Conservation (phyloP, 2,329 filamentous ascomycete species). For the Alternaria dauci region DNA sequence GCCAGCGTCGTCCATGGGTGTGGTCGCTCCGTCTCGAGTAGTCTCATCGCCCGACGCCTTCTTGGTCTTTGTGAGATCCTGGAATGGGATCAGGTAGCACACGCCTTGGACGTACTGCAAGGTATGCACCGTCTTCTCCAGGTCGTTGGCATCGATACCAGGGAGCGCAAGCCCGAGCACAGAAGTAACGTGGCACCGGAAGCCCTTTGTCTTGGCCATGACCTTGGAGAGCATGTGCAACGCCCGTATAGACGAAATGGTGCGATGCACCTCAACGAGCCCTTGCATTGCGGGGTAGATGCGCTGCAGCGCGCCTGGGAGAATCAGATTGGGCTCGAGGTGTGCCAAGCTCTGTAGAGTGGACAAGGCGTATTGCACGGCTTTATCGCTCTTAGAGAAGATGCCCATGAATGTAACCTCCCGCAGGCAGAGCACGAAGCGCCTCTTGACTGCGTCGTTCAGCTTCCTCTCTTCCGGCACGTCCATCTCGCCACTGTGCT, state of each 20-base stretch:
- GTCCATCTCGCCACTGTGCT: conserved; percentile 90
- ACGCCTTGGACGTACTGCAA: conserved; percentile 95
- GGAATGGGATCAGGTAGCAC: conserved; percentile 94
- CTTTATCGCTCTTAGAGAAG: conserved; percentile 92
- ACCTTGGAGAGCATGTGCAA: conserved; percentile 90
- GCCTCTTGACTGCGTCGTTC: conserved; percentile 79
- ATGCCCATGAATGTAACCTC: conserved; percentile 99
- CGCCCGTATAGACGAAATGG: conserved; percentile 89
- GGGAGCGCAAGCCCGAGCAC: conserved; percentile 91
- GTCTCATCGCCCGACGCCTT: conserved; percentile 26
- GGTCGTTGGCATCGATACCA: conserved; percentile 95
- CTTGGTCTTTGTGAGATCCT: conserved; percentile 73
- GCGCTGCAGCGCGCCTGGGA: conserved; percentile 90
- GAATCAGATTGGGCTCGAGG: conserved; percentile 87
- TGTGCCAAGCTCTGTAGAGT: conserved; percentile 89
- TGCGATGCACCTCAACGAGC: conserved; percentile 94
- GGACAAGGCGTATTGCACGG: conserved; percentile 90
- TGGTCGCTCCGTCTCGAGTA: conserved; percentile 36
- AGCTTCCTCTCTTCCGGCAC: conserved; percentile 81
- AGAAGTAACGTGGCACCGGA: conserved; percentile 93
- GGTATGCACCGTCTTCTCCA: conserved; percentile 95
- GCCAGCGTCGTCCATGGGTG: conserved; percentile 47
- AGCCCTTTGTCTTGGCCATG: conserved; percentile 94
- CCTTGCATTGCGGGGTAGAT: conserved; percentile 98
- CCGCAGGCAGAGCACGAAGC: conserved; percentile 87